phyloP scores from a whole-genome alignment of 768 basidiomycete species.

The Neoboletus subvelutipes region DNA sequence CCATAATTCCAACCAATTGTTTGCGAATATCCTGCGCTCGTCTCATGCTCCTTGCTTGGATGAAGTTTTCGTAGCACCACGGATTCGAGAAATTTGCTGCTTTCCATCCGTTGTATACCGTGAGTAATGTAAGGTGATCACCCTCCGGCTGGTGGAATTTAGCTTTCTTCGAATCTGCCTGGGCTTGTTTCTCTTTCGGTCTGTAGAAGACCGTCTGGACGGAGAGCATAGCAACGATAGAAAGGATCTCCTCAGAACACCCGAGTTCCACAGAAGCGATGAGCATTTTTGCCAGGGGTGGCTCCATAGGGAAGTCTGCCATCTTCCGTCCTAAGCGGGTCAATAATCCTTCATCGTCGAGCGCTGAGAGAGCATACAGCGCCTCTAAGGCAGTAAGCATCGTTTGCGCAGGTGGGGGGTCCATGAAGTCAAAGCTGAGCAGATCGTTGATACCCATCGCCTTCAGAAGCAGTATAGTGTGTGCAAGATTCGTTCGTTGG shows the following conservation, averaged over 20 bases:
- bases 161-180: conserved; percentile 99
- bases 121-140: conserved; percentile 86
- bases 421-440: conserved; percentile 99
- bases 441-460: conserved; percentile 99
- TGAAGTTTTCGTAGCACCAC: conserved; percentile 99
- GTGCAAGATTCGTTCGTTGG: conserved; percentile 88
- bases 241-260: conserved; percentile 97
- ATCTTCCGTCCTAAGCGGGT: conserved; percentile 96
- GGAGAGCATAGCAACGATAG: conserved; percentile 96
- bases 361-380: conserved; percentile 90
- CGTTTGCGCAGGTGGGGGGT: conserved; percentile 94
- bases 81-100: conserved; percentile 94
- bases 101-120: conserved; percentile 99
- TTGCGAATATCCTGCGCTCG: conserved; percentile 97
- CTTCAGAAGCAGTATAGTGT: conserved; percentile 92
- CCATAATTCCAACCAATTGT: conserved; percentile 98
- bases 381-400: conserved; percentile 96
- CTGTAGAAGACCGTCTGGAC: conserved; percentile 97
- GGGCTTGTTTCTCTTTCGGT: conserved; percentile 99
- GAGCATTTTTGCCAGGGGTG: conserved; percentile 93
- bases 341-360: conserved; percentile 94
- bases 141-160: conserved; percentile 99
- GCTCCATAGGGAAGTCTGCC: conserved; percentile 99
- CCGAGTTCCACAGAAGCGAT: conserved; percentile 97
- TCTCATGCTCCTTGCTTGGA: conserved; percentile 96